These are phyloP conservation scores for Gossypium aridum DNA, from an alignment of 441 rosid species.

Conservation along the genomic window DNA sequence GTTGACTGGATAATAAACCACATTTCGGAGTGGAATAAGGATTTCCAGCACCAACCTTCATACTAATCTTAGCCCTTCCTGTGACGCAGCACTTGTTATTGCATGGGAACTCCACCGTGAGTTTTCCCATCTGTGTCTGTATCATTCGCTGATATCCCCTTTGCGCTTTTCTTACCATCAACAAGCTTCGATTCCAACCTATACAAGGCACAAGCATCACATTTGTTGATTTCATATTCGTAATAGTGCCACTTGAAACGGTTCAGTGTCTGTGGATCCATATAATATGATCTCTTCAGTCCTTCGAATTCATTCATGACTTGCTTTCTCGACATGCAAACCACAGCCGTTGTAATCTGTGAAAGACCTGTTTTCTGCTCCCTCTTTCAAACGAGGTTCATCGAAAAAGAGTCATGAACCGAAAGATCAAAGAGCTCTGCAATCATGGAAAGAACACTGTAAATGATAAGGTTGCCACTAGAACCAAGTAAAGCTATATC, in stretches of 20 bases:
- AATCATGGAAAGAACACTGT: slow-evolving; percentile 20
- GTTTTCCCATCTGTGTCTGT: slow-evolving; percentile 97
- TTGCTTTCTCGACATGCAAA: slow-evolving; percentile 99
- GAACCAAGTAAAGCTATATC: slow-evolving; percentile 1
- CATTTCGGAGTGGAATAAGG: slow-evolving; percentile 40
- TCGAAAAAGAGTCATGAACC: slow-evolving; percentile 85
- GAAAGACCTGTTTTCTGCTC: slow-evolving; percentile 92
- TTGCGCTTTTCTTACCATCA: slow-evolving; percentile 84
- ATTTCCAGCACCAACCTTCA: slow-evolving; percentile 41
- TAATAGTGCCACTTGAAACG: slow-evolving; percentile 94
- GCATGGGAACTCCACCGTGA: slow-evolving; percentile 76
- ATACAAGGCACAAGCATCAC: slow-evolving; percentile 91
- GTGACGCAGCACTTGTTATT: slow-evolving; percentile 65
- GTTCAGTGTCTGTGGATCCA: slow-evolving; percentile 98
- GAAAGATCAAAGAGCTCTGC: slow-evolving; percentile 95
- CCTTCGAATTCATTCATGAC: slow-evolving; percentile 93
- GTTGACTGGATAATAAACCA: slow-evolving; percentile 52
- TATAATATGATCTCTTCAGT: slow-evolving; percentile 93
- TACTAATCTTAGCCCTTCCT: slow-evolving; percentile 54
- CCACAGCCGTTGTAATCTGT: slow-evolving; percentile 98
- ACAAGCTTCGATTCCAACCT: slow-evolving; percentile 85
- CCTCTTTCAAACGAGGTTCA: slow-evolving; percentile 99
- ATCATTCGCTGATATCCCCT: slow-evolving; percentile 64
- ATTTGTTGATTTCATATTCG: slow-evolving; percentile 92
- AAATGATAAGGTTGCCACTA: not conserved